phyloP scores from a whole-genome alignment of 768 basidiomycete genomes.

The Leccinum truebloodii region DNA sequence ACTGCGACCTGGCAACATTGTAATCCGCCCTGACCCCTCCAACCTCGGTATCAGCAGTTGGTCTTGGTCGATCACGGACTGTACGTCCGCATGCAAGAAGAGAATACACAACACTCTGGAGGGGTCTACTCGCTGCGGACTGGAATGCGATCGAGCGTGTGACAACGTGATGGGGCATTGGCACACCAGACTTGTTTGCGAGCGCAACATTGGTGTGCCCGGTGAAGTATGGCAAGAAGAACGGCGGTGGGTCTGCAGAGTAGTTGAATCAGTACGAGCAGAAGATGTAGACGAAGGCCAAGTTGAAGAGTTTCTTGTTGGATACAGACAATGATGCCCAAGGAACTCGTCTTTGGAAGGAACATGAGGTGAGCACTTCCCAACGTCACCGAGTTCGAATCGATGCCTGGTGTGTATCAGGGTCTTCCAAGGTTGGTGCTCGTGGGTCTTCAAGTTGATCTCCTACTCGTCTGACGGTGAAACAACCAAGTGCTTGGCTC shows the following conservation, averaged over 20 bases:
- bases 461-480: too few species aligned
- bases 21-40: slow-evolving; percentile 52
- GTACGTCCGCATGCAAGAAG: slow-evolving; percentile 72
- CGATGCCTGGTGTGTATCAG: too few species aligned
- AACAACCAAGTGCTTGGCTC: too few species aligned
- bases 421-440: too few species aligned
- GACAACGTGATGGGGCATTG: slow-evolving; percentile 68
- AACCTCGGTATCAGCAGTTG: slow-evolving; percentile 48
- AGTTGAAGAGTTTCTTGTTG: slow-evolving; percentile 54
- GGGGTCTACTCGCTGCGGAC: slow-evolving; percentile 59
- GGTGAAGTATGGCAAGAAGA: too few species aligned
- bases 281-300: slow-evolving; percentile 67
- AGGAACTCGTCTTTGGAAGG: too few species aligned
- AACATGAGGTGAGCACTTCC: too few species aligned
- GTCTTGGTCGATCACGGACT: slow-evolving; percentile 93
- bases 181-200: slow-evolving; percentile 69
- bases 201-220: too few species aligned
- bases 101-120: slow-evolving; percentile 82
- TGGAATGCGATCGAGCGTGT: too few species aligned
- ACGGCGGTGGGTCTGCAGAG: too few species aligned
- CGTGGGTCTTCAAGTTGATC: too few species aligned
- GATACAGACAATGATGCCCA: slow-evolving; percentile 54
- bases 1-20: slow-evolving; percentile 81
- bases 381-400: too few species aligned
- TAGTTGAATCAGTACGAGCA: slow-evolving; percentile 48